These are phyloP conservation scores for Monascus ruber DNA, from an alignment of 2,329 filamentous ascomycete genomes.

Conservation along the genomic window DNA sequence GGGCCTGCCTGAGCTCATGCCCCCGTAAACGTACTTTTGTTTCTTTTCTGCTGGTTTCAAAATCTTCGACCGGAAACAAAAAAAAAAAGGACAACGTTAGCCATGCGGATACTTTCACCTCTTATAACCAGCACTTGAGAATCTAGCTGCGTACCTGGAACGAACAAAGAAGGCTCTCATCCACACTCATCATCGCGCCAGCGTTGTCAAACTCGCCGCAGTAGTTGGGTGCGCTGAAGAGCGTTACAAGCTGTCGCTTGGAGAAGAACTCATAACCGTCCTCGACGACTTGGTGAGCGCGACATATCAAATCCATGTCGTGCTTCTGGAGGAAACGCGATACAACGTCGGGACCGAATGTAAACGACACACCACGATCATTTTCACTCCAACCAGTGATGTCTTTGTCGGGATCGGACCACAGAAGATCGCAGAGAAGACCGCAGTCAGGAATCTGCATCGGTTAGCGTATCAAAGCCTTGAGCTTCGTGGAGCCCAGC, in stretches of 20 bases:
- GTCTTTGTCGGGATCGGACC: conserved; percentile 98
- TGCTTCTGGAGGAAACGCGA: conserved; percentile 97
- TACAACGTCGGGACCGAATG: conserved; percentile 93
- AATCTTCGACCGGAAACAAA: conserved; percentile 48
- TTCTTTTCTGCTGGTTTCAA: conserved; percentile 99
- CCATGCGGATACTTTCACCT: background rate
- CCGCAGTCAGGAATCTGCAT: conserved; percentile 90
- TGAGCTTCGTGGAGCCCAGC: conserved; percentile 19
- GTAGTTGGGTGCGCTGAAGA: conserved; percentile 98
- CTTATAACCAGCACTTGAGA: background rate
- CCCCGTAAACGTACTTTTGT: conserved; percentile 93
- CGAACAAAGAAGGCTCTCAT: conserved; percentile 94
- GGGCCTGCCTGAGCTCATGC: conserved; percentile 58
- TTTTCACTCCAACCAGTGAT: conserved; percentile 99
- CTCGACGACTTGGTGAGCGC: conserved; percentile 96
- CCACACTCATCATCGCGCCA: conserved; percentile 99
- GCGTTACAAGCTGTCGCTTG: conserved; percentile 89
- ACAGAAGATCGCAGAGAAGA: conserved; percentile 90
- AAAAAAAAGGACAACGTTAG: conserved; percentile 8
- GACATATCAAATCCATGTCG: conserved; percentile 98
- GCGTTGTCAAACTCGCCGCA: conserved; percentile 99
- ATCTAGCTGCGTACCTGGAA: conserved; percentile 63
- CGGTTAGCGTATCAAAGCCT: conserved; percentile 29
- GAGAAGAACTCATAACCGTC: conserved; percentile 99
- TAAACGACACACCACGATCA: conserved; percentile 96